Evolutionary conservation across 352 stramenopile genomes (phyloP).

Genomic region (Globisporangium emineosum): DNA sequence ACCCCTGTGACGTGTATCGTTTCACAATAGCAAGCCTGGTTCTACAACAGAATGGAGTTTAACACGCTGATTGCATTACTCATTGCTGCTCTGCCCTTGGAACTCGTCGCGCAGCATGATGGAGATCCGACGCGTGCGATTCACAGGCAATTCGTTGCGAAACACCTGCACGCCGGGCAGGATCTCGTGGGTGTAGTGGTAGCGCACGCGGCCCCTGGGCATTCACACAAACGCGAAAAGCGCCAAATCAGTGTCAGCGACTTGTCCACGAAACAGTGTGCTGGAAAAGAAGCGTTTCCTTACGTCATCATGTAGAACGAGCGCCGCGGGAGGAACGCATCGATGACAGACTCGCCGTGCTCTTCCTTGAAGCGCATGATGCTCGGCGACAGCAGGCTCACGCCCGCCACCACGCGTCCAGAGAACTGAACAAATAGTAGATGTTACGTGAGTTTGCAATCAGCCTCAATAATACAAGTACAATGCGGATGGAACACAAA

Average conservation of each 20-base stretch:
- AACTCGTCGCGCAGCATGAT: slow-evolving; percentile 81
- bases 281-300: slow-evolving; percentile 6
- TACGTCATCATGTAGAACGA: slow-evolving; percentile 90
- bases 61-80: not conserved
- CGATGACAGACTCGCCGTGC: slow-evolving; percentile 61
- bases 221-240: not conserved
- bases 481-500: slow-evolving; percentile 11
- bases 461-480: not conserved
- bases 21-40: not conserved
- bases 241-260: not conserved
- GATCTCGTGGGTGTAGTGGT: slow-evolving; percentile 87
- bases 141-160: slow-evolving; percentile 42
- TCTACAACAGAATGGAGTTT: not conserved
- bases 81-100: slow-evolving; percentile 20
- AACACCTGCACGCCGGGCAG: slow-evolving; percentile 64
- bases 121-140: slow-evolving; percentile 77
- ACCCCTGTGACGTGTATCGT: slow-evolving; percentile 1
- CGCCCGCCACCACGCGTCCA: slow-evolving; percentile 66
- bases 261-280: not conserved
- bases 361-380: slow-evolving; percentile 88
- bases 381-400: slow-evolving; percentile 72
- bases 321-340: slow-evolving; percentile 61
- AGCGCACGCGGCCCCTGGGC: slow-evolving; percentile 63
- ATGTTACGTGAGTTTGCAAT: not conserved
- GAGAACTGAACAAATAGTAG: slow-evolving; percentile 49